phyloP scores from a whole-genome alignment of 108 stramenopile genomes.

The Fragilariopsis cylindrus region DNA sequence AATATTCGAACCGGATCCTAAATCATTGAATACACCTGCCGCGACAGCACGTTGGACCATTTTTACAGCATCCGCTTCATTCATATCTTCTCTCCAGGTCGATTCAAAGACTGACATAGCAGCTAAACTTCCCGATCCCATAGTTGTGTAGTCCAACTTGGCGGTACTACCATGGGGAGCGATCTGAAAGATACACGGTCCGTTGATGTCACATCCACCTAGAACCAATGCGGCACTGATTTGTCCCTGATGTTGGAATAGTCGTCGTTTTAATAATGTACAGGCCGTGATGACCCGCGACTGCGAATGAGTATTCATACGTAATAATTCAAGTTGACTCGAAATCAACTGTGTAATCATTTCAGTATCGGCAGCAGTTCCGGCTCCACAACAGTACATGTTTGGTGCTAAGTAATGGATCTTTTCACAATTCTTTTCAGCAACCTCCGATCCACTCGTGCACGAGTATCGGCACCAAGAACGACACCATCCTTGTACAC shows the following conservation, averaged over 20 bases:
- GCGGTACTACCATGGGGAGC: slow-evolving; percentile 96
- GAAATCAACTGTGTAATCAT: slow-evolving; percentile 95
- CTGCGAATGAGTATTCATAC: slow-evolving; percentile 81
- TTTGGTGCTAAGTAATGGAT: slow-evolving; percentile 99
- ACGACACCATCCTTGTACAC: slow-evolving; percentile 94
- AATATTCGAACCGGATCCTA: slow-evolving; percentile 93
- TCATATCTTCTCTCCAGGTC: slow-evolving; percentile 84
- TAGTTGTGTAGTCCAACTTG: slow-evolving; percentile 96
- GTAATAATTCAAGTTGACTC: slow-evolving; percentile 92
- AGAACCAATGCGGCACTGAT: slow-evolving; percentile 93
- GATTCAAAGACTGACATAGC: slow-evolving; percentile 98
- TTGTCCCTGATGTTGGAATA: slow-evolving; percentile 97
- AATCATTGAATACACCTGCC: slow-evolving; percentile 98
- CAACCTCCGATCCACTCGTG: slow-evolving; percentile 94
- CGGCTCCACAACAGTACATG: slow-evolving; percentile 99
- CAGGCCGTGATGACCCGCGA: slow-evolving; percentile 96
- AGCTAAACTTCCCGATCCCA: slow-evolving; percentile 97
- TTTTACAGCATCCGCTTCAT: slow-evolving; percentile 89
- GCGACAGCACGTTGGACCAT: slow-evolving; percentile 92
- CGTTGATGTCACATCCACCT: slow-evolving; percentile 93
- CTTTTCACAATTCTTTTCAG: slow-evolving; percentile 99
- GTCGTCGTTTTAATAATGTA: slow-evolving; percentile 92
- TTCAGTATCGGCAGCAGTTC: slow-evolving; percentile 99
- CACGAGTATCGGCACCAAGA: slow-evolving; percentile 97
- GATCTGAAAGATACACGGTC: slow-evolving; percentile 96